Evolutionary conservation across 2,329 filamentous ascomycete species (phyloP).

Genomic region (Nothopassalora personata): DNA sequence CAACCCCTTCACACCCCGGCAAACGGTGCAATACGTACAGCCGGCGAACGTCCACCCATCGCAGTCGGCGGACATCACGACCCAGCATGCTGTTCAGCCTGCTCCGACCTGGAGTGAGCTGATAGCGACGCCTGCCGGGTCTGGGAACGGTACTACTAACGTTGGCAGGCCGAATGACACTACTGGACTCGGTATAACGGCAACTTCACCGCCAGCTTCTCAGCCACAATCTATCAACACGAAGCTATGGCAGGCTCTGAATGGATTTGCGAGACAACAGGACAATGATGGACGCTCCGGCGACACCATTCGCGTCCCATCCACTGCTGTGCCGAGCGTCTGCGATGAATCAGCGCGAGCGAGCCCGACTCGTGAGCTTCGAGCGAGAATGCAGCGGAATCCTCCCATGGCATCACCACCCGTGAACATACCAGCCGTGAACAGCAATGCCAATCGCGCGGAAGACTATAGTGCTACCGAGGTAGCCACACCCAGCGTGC

Average conservation of each 20-base stretch:
- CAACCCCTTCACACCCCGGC: neutral
- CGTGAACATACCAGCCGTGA: constrained; percentile 22
- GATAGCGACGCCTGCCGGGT: constrained; percentile 11
- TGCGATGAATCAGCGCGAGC: constrained; percentile 18
- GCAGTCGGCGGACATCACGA: constrained; percentile 5
- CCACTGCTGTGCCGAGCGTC: constrained; percentile 31
- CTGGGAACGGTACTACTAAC: constrained; percentile 1
- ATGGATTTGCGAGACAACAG: constrained; percentile 32
- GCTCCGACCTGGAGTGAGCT: constrained; percentile 23
- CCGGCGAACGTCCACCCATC: constrained; percentile 1
- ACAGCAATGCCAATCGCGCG: constrained; percentile 15
- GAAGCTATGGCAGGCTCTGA: constrained; percentile 32
- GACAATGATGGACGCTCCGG: constrained; percentile 23
- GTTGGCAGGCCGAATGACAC: constrained; percentile 2
- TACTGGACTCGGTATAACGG: constrained; percentile 27
- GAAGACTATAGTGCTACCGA: constrained; percentile 46
- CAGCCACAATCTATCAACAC: constrained; percentile 28
- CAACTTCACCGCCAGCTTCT: constrained; percentile 12
- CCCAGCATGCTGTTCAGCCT: constrained; percentile 8
- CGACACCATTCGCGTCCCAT: constrained; percentile 25
- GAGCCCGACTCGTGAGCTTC: constrained; percentile 14
- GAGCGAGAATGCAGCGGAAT: constrained; percentile 5
- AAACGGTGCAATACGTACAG: neutral
- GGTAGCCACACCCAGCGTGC: constrained; percentile 42
- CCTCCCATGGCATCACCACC: constrained; percentile 29